These are phyloP conservation scores for Dendrobium officinale DNA, from an alignment of 106 monocot species.

Conservation along the genomic window DNA sequence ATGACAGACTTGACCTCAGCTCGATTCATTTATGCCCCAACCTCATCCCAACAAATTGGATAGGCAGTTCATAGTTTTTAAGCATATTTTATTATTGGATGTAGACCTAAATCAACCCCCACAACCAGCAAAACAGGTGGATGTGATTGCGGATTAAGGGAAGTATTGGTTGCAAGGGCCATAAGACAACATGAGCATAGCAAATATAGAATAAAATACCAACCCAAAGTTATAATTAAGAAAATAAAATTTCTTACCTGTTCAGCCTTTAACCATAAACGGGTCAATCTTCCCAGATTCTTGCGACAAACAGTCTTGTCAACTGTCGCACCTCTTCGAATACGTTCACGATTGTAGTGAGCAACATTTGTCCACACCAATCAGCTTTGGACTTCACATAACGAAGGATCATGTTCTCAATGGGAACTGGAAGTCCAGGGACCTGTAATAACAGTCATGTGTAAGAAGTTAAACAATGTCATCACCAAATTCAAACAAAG, in stretches of 20 bases:
- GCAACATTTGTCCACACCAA: conserved; percentile 99
- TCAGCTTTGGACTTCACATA: conserved; percentile 99
- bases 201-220: neutral
- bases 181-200: neutral
- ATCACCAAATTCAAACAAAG: neutral
- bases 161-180: neutral
- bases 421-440: conserved; percentile 95
- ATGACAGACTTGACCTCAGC: no score
- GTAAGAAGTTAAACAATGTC: neutral
- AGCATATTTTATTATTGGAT: neutral
- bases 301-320: conserved; percentile 98
- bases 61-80: neutral
- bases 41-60: neutral
- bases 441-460: conserved; percentile 48
- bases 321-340: conserved; percentile 97
- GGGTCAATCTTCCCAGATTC: conserved; percentile 97
- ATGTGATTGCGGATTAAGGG: neutral
- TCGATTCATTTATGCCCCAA: no score
- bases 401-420: conserved; percentile 99
- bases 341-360: conserved; percentile 99
- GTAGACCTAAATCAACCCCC: neutral
- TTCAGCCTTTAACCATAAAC: conserved; percentile 97
- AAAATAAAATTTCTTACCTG: conserved; percentile 37
- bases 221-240: neutral
- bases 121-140: neutral